Conservation (phyloP, 257 asterid species). For the Paulownia fortunei region DNA sequence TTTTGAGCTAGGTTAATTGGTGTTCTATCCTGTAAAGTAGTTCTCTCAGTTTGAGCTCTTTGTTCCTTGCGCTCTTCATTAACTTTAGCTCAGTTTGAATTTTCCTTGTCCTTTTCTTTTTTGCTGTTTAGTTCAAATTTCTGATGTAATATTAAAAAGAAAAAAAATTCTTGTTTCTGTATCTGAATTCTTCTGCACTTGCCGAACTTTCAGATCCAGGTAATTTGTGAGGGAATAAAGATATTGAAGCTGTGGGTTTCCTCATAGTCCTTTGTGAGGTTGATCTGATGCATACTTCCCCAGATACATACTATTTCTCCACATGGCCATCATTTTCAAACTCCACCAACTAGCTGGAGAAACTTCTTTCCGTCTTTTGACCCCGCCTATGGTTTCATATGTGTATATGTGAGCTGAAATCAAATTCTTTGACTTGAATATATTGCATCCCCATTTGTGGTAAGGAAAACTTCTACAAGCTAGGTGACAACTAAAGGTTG, state of each 20-base stretch:
- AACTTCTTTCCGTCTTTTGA: conserved; percentile 43
- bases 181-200: conserved; percentile 21
- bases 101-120: neutral
- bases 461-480: neutral
- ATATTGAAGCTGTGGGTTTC: conserved; percentile 33
- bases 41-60: conserved; percentile 9
- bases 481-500: conserved; percentile 21
- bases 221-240: conserved; percentile 40
- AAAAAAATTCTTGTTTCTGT: neutral
- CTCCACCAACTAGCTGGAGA: conserved; percentile 32
- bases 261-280: conserved; percentile 28
- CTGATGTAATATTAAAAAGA: neutral
- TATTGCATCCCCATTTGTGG: conserved; percentile 22
- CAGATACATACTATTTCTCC: conserved; percentile 25
- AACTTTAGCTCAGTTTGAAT: neutral
- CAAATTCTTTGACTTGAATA: no score
- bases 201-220: conserved; percentile 52
- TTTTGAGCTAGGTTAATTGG: conserved; percentile 7
- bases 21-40: neutral
- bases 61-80: conserved; percentile 3
- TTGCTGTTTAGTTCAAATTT: neutral
- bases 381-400: conserved; percentile 15
- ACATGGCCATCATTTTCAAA: conserved; percentile 39
- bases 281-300: conserved; percentile 18
- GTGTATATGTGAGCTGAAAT: conserved; percentile 31